Conservation (phyloP, 257 asterid species). For the Ligustrum vulgare region DNA sequence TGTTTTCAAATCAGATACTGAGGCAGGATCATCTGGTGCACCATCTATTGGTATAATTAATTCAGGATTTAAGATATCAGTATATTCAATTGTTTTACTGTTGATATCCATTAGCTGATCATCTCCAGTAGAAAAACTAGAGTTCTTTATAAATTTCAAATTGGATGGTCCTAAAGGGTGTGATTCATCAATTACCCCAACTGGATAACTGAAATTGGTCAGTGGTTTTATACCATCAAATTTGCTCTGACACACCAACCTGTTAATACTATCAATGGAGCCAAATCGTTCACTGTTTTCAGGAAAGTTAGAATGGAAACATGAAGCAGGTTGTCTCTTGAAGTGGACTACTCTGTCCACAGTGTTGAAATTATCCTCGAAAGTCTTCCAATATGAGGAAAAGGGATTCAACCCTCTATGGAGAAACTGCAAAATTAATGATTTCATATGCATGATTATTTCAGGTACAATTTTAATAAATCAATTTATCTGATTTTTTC, state of each 20-base stretch:
- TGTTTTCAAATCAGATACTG: slow-evolving; percentile 31
- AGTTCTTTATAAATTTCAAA: slow-evolving; percentile 42
- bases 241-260: slow-evolving; percentile 24
- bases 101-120: slow-evolving; percentile 38
- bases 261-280: slow-evolving; percentile 20
- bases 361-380: slow-evolving; percentile 41
- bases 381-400: slow-evolving; percentile 39
- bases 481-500: not conserved
- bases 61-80: slow-evolving; percentile 31
- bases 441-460: slow-evolving; percentile 1
- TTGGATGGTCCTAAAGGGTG: slow-evolving; percentile 27
- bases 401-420: slow-evolving; percentile 46
- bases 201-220: slow-evolving; percentile 21
- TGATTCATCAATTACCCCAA: slow-evolving; percentile 26
- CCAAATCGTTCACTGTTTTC: slow-evolving; percentile 31
- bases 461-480: not conserved
- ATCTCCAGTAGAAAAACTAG: slow-evolving; percentile 34
- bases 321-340: slow-evolving; percentile 35
- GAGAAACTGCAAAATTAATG: slow-evolving; percentile 47
- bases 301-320: slow-evolving; percentile 38
- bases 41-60: slow-evolving; percentile 19
- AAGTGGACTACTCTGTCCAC: slow-evolving; percentile 35
- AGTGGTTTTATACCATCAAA: slow-evolving; percentile 21
- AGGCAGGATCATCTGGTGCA: slow-evolving; percentile 36
- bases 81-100: slow-evolving; percentile 23